Evolutionary conservation across 345 rosid genomes (phyloP), one percentile per base, ranked within the genome.

Genomic region (Hirschfeldia incana): DNA sequence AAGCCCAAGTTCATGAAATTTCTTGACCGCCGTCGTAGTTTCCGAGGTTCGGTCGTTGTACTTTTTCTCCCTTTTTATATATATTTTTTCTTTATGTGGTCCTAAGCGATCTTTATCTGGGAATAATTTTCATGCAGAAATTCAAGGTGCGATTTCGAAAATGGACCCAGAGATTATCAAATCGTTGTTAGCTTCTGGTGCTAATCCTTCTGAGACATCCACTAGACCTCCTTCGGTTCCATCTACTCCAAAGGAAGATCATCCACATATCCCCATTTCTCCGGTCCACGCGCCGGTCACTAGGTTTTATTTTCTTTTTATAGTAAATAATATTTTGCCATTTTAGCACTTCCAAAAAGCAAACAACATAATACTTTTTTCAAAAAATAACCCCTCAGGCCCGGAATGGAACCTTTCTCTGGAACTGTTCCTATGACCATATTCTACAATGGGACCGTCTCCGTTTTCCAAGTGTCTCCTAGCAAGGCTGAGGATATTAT

Each of bases 141-240:
- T 90, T 42, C 98, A 94, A 81, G 78, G 91, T 6, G 92, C 92
- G 71, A 92, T 94, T 75, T 92, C 98, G 26, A 92, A 87, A 87
- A 89, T 94, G 5, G 85, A 92, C 78, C 97, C 97, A 0, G 88
- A 87, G 82, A 82, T 94, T 29, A 83, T 94, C 29, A 90, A 83
- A 77, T 89, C 94, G 5, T 85, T 94, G 74, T 85, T 94, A 79
- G 78, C 89, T 30, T 89, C 92, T 6, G 85, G 83, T 65, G 78
- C 69, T 59, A 57, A 46, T 16, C 72, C 4, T 27, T 21, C 74
- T 1, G 81, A 76, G 21, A 53, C 61, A 13, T 53, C 80, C 0
- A 72, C 59, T 15, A 80, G 74, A 16, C 69, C 89, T 26, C 61
- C 51, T 33, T 78, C 91, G 0, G 75, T 83, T 70, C 92, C 92